phyloP scores from a whole-genome alignment of 208 protist genomes.

The Leishmania martiniquensis region DNA sequence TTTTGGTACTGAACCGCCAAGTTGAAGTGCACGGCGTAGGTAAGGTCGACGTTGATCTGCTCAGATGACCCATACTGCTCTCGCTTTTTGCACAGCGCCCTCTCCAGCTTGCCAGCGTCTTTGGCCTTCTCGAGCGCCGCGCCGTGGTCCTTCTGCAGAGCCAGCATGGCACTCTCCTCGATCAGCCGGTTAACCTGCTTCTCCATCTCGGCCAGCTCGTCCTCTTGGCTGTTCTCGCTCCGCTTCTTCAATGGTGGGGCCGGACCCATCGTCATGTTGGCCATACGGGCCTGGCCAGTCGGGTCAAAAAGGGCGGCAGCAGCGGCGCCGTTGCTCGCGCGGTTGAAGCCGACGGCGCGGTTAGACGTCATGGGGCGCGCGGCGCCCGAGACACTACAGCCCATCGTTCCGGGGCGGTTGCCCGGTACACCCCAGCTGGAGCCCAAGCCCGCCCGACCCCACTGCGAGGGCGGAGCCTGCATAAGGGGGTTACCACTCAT shows the following conservation, averaged over 20 bases:
- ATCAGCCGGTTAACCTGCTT: constrained; percentile 93
- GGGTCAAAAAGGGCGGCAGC: constrained; percentile 81
- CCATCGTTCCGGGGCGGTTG: constrained; percentile 72
- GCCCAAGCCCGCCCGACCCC: constrained; percentile 61
- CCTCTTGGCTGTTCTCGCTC: constrained; percentile 92
- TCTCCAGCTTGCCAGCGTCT: constrained; percentile 93
- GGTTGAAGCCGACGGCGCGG: constrained; percentile 90
- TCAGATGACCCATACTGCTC: constrained; percentile 89
- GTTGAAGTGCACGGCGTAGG: constrained; percentile 97
- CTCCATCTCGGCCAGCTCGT: constrained; percentile 94
- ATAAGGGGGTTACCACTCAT: constrained; percentile 73
- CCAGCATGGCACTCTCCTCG: constrained; percentile 94
- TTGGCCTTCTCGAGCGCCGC: constrained; percentile 96
- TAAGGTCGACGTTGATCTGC: constrained; percentile 97
- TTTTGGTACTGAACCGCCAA: constrained; percentile 96
- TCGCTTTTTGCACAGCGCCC: constrained; percentile 89
- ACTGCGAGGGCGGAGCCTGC: constrained; percentile 83
- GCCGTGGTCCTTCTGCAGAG: constrained; percentile 84
- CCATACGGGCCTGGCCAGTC: constrained; percentile 65
- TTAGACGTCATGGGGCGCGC: constrained; percentile 94
- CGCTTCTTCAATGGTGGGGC: constrained; percentile 92
- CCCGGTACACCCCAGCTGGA: constrained; percentile 72
- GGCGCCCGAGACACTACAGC: constrained; percentile 48
- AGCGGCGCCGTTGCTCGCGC: constrained; percentile 27
- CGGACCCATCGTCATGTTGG: constrained; percentile 74